Conservation (phyloP, 2,329 filamentous ascomycete species). For the Leptographium flavum region DNA sequence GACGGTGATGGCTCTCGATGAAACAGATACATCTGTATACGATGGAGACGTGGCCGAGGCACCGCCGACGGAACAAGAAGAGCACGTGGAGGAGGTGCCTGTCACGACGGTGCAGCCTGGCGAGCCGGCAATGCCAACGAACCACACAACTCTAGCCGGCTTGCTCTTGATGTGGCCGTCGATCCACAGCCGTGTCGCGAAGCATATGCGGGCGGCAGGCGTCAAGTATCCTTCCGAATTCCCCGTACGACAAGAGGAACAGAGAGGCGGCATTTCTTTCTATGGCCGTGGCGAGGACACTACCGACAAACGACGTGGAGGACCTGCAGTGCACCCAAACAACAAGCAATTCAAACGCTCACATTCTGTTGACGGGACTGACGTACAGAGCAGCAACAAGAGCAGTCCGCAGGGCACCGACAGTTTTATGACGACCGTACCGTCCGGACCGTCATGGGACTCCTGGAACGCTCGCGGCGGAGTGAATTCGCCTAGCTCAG, state of each 20-base stretch:
- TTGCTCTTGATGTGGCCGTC: slow-evolving; percentile 61
- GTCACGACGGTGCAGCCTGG: slow-evolving; percentile 39
- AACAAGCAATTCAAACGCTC: not conserved
- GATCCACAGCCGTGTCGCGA: slow-evolving; percentile 48
- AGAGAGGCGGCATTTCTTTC: slow-evolving; percentile 57
- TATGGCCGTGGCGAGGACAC: slow-evolving; percentile 62
- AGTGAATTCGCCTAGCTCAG: slow-evolving; percentile 25
- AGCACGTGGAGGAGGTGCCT: slow-evolving; percentile 32
- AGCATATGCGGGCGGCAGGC: slow-evolving; percentile 30
- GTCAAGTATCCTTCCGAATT: slow-evolving; percentile 52
- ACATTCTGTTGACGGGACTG: not conserved
- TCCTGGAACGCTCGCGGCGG: slow-evolving; percentile 47
- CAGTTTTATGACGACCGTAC: slow-evolving; percentile 26
- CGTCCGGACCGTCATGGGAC: slow-evolving; percentile 38
- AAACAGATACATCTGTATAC: slow-evolving; percentile 8
- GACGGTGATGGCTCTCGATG: slow-evolving; percentile 3
- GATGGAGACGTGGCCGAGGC: slow-evolving; percentile 18
- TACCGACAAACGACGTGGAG: slow-evolving; percentile 15
- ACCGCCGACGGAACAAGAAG: slow-evolving; percentile 26
- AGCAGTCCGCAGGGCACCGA: slow-evolving; percentile 23
- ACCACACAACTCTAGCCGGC: slow-evolving; percentile 84
- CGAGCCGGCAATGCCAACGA: slow-evolving; percentile 59
- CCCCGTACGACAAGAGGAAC: slow-evolving; percentile 62
- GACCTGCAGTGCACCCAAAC: not conserved
- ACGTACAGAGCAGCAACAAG: slow-evolving; percentile 13